phyloP scores from a whole-genome alignment of 129 eudicot species.

The Pseudognaphalium luteoalbum region DNA sequence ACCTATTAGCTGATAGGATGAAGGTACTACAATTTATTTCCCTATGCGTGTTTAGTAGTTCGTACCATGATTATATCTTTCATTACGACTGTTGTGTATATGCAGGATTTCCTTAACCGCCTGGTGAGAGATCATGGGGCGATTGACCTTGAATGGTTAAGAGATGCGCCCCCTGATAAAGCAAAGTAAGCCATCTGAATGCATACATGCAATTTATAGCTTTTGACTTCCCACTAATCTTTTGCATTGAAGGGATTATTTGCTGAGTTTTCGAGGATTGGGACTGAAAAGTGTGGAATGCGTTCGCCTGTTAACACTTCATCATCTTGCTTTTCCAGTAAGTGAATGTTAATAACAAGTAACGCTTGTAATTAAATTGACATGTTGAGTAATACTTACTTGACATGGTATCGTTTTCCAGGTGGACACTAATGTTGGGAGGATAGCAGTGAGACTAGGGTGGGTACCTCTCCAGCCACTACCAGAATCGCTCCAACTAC shows the following conservation, averaged over 20 bases:
- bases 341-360: conserved; percentile 1
- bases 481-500: conserved; percentile 88
- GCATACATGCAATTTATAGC: background rate
- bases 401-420: conserved; percentile 25
- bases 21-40: conserved; percentile 44
- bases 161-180: conserved; percentile 85
- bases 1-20: conserved; percentile 85
- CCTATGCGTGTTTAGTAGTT: background rate
- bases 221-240: conserved; percentile 5
- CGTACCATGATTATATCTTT: background rate
- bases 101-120: conserved; percentile 82
- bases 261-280: conserved; percentile 78
- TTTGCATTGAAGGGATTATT: conserved; percentile 54
- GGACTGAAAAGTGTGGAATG: conserved; percentile 99
- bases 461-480: conserved; percentile 99
- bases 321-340: conserved; percentile 98
- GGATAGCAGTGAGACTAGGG: conserved; percentile 95
- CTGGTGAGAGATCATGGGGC: conserved; percentile 78
- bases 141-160: conserved; percentile 84
- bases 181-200: conserved; percentile 59
- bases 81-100: background rate
- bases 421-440: conserved; percentile 97
- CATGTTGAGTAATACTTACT: background rate
- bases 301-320: conserved; percentile 92
- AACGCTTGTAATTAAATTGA: background rate